phyloP scores from a whole-genome alignment of 129 eudicot genomes.

The Flaveria brownii region DNA sequence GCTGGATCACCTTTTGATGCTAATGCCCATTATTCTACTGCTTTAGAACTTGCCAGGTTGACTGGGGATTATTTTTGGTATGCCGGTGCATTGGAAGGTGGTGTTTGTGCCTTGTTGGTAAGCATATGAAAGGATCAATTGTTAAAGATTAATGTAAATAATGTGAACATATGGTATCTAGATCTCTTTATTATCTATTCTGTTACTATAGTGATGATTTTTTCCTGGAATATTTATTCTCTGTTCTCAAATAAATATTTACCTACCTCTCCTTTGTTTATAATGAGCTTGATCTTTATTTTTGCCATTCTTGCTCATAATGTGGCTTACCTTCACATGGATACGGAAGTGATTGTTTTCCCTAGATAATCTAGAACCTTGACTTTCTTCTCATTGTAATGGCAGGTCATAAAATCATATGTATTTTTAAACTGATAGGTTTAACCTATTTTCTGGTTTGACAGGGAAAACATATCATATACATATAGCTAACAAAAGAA shows the following conservation, averaged over 20 bases:
- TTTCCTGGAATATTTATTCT: background rate
- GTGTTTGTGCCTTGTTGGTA: conserved; percentile 99
- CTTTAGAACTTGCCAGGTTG: conserved; percentile 85
- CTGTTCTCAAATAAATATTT: conserved; percentile 12
- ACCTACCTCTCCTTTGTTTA: background rate
- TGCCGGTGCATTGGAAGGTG: conserved; percentile 98
- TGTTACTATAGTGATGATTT: conserved; percentile 16
- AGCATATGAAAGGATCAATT: conserved; percentile 31
- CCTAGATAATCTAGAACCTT: conserved; percentile 14
- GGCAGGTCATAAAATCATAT: background rate
- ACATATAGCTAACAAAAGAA: background rate
- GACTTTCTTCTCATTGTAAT: conserved; percentile 1
- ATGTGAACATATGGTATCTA: conserved; percentile 2
- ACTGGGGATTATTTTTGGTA: conserved; percentile 97
- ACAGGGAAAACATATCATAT: conserved; percentile 4
- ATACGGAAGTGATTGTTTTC: conserved; percentile 7
- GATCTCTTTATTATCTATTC: conserved; percentile 1
- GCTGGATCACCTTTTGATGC: conserved; percentile 99
- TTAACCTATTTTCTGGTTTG: background rate
- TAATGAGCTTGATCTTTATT: background rate
- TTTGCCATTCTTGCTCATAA: conserved; percentile 24
- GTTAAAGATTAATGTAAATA: conserved; percentile 8
- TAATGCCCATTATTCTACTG: conserved; percentile 92
- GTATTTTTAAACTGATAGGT: background rate
- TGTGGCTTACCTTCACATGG: conserved; percentile 4